Percentiles rank a stretch among this genome's conserved stretches.
phyloP scores from a whole-genome alignment of 495 filamentous ascomycete species.

The Neurospora sp. region DNA sequence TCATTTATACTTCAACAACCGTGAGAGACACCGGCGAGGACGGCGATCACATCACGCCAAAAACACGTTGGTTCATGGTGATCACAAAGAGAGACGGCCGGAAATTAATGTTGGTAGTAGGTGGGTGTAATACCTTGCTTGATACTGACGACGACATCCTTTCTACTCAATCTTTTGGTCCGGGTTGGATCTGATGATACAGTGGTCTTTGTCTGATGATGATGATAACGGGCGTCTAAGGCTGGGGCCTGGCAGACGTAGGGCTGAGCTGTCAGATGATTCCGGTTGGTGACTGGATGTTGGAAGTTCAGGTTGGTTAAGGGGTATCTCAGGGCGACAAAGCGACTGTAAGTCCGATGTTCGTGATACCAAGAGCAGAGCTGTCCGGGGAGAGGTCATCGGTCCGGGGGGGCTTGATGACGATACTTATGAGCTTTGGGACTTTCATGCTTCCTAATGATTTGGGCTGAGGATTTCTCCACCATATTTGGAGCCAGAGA shows the following conservation, averaged over 20 bases:
- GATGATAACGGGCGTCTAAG: background rate
- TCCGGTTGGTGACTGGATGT: background rate
- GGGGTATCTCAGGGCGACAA: background rate
- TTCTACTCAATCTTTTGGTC: background rate
- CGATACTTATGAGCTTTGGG: background rate
- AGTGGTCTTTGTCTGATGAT: background rate
- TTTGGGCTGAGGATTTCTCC: background rate
- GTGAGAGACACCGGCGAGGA: background rate
- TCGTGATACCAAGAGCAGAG: background rate
- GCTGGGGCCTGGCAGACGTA: background rate
- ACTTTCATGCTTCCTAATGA: background rate
- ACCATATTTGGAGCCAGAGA: background rate
- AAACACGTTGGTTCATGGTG: background rate
- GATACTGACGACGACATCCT: background rate
- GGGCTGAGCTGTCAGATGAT: background rate
- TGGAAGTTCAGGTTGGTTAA: background rate
- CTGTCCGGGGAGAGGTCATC: background rate
- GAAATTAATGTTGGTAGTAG: background rate
- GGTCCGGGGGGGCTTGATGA: background rate
- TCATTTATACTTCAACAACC: background rate
- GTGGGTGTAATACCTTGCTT: background rate
- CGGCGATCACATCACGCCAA: background rate
- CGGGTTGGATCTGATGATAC: background rate
- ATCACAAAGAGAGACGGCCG: background rate
- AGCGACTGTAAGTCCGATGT: background rate